Percentiles rank a stretch among this genome's conserved stretches.
These are phyloP conservation scores for Chaetomiaceae sp. DNA, from an alignment of 2,329 filamentous ascomycete genomes.

Conservation along the genomic window DNA sequence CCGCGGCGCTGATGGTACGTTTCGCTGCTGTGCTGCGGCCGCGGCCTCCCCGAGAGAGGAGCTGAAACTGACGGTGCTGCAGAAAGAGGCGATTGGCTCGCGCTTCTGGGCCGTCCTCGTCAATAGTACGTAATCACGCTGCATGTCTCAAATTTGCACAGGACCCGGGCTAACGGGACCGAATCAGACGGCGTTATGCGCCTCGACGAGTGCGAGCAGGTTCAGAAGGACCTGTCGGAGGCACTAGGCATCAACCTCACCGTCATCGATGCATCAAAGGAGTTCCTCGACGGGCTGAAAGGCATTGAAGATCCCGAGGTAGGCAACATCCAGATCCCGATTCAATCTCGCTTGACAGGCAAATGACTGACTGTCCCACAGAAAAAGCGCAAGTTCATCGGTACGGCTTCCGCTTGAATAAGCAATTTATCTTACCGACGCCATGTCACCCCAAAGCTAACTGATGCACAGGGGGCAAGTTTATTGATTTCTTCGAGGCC, in stretches of 20 bases:
- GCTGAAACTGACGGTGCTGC: conserved; percentile 7
- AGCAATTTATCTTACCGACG: background rate
- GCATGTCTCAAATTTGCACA: background rate
- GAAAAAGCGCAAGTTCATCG: conserved; percentile 75
- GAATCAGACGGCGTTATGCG: conserved; percentile 54
- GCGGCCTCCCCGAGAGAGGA: background rate
- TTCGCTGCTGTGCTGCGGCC: background rate
- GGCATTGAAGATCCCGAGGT: conserved; percentile 71
- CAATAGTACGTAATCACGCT: conserved; percentile 46
- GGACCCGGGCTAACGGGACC: conserved; percentile 11
- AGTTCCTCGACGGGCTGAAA: conserved; percentile 69
- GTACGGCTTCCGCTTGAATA: conserved; percentile 31
- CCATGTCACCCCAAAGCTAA: conserved; percentile 2
- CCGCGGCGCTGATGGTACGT: conserved; percentile 69
- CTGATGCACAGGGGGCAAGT: conserved; percentile 18
- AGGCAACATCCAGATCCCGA: background rate
- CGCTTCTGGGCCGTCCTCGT: conserved; percentile 65
- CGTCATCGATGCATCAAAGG: conserved; percentile 70
- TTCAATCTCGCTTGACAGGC: background rate
- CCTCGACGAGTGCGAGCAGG: conserved; percentile 73
- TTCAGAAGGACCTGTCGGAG: conserved; percentile 70
- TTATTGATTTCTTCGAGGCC: conserved; percentile 65
- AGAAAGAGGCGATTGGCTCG: conserved; percentile 66
- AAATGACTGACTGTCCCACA: conserved; percentile 3
- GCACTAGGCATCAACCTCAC: conserved; percentile 88